Evolutionary conservation across 768 basidiomycete genomes (phyloP), one percentile per base, ranked within the genome.

Genomic region (Mycena sanguinolenta): DNA sequence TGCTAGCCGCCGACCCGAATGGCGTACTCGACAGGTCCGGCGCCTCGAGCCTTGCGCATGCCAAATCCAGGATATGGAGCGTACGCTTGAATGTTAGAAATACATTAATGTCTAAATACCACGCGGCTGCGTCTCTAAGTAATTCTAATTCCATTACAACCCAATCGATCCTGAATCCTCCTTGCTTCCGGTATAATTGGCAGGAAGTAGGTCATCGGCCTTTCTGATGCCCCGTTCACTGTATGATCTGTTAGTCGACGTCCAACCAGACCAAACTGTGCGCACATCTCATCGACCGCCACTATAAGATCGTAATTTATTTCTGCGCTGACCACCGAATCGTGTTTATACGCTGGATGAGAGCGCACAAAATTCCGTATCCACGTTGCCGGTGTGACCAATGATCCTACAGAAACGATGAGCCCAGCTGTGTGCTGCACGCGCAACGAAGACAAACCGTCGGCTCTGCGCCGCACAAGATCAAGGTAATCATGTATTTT

Each of bases 291-390:
- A 77, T 99, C 97, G 8, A 98, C 82, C 2, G 95, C 94, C 53
- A 90, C 86, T 77, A 98, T 85, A 30, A 99, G 87, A 81, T 99
- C 98, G 77, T 97, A 98, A 77, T 96, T 98, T 77, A 99, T 95
- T 81, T 93, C 91, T 75, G 95, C 88, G 59, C 86, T 92, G 23
- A 99, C 95, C 59, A 93, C 92, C n/a, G 96, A 97, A 82, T 99
- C 96, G 58, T 89, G 87, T 79, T 93, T 92, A 83, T 99, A 99
- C n/a, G 84, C 87, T 10, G 97, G 95, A 79, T 99, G 98, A 2
- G 91, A 87, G 28, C 91, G 90, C 50, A 99, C 93, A 81, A 98
- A 99, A 55, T 93, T 87, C 39, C 98, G 89, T 65, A 98, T 96
- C 96, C 96, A 99, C 4, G 91, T 90, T 14, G 98, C 98, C 9